Evolutionary conservation across 768 basidiomycete species (phyloP).

Genomic region (Candolleomyces aberdarensis): DNA sequence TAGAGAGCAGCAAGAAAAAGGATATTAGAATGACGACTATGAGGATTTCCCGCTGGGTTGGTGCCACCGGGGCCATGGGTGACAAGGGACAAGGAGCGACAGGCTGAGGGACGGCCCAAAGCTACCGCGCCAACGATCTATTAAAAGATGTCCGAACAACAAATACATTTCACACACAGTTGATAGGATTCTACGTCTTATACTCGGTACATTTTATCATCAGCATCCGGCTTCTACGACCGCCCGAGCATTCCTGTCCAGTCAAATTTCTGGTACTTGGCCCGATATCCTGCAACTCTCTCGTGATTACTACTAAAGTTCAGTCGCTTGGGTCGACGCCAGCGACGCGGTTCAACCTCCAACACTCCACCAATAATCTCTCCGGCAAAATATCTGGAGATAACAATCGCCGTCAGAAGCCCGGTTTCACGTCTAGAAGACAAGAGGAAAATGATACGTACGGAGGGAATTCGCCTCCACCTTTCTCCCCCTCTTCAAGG

Average conservation of each 20-base stretch:
- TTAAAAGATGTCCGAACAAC: neutral
- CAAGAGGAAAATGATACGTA: constrained; percentile 32
- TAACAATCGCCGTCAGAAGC: constrained; percentile 3
- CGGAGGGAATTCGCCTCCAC: constrained; percentile 89
- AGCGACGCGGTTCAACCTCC: constrained; percentile 80
- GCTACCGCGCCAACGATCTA: neutral
- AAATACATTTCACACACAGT: neutral
- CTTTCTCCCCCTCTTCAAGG: constrained; percentile 83
- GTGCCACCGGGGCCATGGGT: constrained; percentile 35
- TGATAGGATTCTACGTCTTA: neutral
- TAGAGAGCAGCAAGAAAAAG: constrained; percentile 44
- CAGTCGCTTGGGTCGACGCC: constrained; percentile 76
- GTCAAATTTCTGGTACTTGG: constrained; percentile 74
- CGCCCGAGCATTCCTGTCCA: constrained; percentile 76
- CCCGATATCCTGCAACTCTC: constrained; percentile 66
- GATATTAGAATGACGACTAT: constrained; percentile 49
- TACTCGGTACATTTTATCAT: no score
- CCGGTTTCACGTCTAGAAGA: neutral
- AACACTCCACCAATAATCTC: constrained; percentile 94
- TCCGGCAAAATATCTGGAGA: constrained; percentile 80
- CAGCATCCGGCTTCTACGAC: neutral
- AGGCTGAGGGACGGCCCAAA: neutral
- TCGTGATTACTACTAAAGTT: constrained; percentile 70
- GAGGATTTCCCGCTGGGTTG: constrained; percentile 54
- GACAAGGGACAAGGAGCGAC: neutral